A percentile compares a stretch with the other conserved stretches of the same genome.
These are phyloP conservation scores for Rosa chinensis DNA, from an alignment of 306 rosid species.

Conservation along the genomic window DNA sequence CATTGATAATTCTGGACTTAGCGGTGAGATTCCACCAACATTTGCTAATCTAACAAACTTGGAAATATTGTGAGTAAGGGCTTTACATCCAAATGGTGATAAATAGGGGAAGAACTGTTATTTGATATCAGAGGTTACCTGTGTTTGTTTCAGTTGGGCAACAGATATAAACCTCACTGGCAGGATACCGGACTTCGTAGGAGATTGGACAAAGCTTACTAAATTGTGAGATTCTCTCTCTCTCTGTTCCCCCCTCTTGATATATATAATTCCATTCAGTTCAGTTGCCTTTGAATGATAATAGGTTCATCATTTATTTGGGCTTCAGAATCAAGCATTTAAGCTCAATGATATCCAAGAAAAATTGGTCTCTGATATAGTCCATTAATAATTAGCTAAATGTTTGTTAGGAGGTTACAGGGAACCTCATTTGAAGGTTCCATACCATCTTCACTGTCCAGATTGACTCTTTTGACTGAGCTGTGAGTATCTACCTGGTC, in stretches of 20 bases:
- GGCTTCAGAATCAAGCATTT: background rate
- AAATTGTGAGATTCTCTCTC: slow-evolving; percentile 51
- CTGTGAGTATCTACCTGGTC: slow-evolving; percentile 53
- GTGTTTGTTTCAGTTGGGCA: slow-evolving; percentile 58
- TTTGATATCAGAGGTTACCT: background rate
- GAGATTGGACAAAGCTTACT: slow-evolving; percentile 60
- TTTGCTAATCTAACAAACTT: slow-evolving; percentile 57
- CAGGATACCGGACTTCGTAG: slow-evolving; percentile 70
- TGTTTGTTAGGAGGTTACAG: slow-evolving; percentile 62
- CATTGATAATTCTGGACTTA: slow-evolving; percentile 65
- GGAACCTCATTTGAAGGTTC: slow-evolving; percentile 77
- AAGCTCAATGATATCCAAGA: background rate
- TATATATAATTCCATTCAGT: background rate
- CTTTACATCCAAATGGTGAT: slow-evolving; percentile 5
- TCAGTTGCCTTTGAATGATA: background rate
- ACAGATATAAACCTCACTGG: slow-evolving; percentile 64
- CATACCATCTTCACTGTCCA: slow-evolving; percentile 64
- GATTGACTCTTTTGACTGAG: slow-evolving; percentile 61
- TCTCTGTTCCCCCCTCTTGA: no score
- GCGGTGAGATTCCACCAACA: slow-evolving; percentile 77
- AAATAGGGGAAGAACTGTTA: background rate
- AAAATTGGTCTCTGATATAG: background rate
- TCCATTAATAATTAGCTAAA: background rate
- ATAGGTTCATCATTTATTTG: background rate
- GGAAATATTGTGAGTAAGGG: slow-evolving; percentile 45